Evolutionary conservation across 1,284 basidiomycete genomes (phyloP).

Genomic region (Melampsora allii-populina): DNA sequence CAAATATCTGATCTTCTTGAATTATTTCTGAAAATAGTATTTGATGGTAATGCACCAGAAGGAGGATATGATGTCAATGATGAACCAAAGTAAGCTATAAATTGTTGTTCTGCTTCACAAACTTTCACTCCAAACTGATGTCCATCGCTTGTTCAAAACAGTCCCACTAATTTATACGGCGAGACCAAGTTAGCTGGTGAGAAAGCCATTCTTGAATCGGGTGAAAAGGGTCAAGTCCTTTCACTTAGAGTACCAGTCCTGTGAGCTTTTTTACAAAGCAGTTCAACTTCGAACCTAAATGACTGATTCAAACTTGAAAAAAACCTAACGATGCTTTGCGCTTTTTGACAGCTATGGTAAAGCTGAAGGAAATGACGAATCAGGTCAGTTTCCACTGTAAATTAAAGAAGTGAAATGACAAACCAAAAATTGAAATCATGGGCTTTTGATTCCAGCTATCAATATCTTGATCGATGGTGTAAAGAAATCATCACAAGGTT

Average conservation of each 20-base stretch:
- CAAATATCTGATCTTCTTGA: not conserved
- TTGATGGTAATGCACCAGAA: constrained; percentile 74
- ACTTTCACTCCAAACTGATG: not conserved
- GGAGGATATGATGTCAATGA: constrained; percentile 65
- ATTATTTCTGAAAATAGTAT: constrained; percentile 56
- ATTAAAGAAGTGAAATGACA: constrained; percentile 3
- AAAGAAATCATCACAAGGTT: constrained; percentile 62
- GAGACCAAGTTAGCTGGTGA: constrained; percentile 73
- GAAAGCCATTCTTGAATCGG: constrained; percentile 60
- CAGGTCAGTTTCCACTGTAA: constrained; percentile 45
- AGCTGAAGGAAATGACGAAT: constrained; percentile 68
- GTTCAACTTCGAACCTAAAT: not conserved
- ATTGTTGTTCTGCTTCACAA: not conserved
- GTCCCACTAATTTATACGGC: constrained; percentile 64
- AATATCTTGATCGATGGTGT: constrained; percentile 75
- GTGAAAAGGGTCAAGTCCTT: constrained; percentile 57
- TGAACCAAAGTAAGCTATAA: constrained; percentile 59
- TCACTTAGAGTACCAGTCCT: constrained; percentile 76
- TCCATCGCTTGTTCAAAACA: not conserved
- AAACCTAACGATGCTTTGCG: not conserved
- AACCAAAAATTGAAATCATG: not conserved
- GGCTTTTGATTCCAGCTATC: constrained; percentile 57
- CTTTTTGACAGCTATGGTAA: constrained; percentile 65
- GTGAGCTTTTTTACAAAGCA: constrained; percentile 54
- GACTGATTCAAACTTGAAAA: not conserved